Conservation (phyloP, 2,329 filamentous ascomycete genomes). For the Achaetomium macrosporum region DNA sequence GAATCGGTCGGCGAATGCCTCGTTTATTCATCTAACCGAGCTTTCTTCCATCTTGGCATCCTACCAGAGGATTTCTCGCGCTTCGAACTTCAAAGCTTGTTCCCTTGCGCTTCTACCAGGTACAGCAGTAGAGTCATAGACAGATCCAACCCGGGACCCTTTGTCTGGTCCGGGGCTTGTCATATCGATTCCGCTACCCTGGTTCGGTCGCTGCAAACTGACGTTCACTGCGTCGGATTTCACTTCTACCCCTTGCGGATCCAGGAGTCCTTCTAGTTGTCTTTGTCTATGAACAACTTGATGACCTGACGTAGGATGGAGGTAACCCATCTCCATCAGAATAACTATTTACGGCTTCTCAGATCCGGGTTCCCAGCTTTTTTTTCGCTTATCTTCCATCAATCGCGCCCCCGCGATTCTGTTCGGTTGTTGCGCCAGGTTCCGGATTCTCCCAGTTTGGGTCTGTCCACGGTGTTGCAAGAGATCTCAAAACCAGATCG, state of each 20-base stretch:
- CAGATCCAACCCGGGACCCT: neutral
- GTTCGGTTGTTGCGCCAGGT: constrained; percentile 1
- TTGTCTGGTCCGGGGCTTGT: neutral
- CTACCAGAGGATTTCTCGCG: no score
- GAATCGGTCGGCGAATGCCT: no score
- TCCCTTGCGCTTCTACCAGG: no score
- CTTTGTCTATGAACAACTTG: neutral
- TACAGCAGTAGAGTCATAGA: no score
- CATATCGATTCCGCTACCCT: neutral
- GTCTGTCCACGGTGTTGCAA: constrained; percentile 7
- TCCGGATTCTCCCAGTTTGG: constrained; percentile 1
- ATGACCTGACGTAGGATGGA: neutral
- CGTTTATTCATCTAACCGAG: no score
- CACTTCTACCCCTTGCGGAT: neutral
- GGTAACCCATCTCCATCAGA: neutral
- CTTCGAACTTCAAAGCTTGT: no score
- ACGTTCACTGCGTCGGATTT: neutral
- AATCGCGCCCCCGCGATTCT: constrained; percentile 5
- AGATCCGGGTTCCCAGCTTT: constrained; percentile 12
- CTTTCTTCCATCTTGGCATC: no score
- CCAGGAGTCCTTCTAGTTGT: neutral
- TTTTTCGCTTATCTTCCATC: constrained; percentile 14
- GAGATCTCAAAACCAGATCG: constrained; percentile 14
- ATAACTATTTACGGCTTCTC: constrained; percentile 1
- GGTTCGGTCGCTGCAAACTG: neutral